These are phyloP conservation scores for Fraxinus ornus DNA, from an alignment of 305 asterid species.

Conservation along the genomic window DNA sequence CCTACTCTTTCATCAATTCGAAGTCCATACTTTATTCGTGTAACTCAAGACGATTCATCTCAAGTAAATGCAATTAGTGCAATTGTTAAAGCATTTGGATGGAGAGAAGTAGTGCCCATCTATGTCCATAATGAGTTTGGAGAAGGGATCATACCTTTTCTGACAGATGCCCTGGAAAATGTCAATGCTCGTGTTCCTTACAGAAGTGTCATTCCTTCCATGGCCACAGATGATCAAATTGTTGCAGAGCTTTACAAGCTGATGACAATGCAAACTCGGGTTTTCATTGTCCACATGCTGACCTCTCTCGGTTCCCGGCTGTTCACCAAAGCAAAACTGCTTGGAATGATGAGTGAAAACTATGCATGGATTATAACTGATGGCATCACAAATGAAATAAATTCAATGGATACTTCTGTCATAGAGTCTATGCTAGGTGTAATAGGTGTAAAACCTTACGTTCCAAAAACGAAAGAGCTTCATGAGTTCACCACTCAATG, in stretches of 20 bases:
- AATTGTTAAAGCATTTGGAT: slow-evolving; percentile 44
- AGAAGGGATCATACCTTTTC: slow-evolving; percentile 50
- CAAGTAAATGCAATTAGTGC: slow-evolving; percentile 50
- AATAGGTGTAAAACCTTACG: slow-evolving; percentile 49
- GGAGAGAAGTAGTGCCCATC: slow-evolving; percentile 52
- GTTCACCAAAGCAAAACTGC: slow-evolving; percentile 34
- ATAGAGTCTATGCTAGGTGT: slow-evolving; percentile 59
- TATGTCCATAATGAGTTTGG: slow-evolving; percentile 55
- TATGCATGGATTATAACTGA: slow-evolving; percentile 59
- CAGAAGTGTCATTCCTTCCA: slow-evolving; percentile 41
- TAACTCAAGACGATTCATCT: slow-evolving; percentile 44
- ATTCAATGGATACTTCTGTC: slow-evolving; percentile 25
- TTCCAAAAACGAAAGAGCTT: slow-evolving; percentile 35
- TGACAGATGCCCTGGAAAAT: slow-evolving; percentile 43
- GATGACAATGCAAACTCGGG: slow-evolving; percentile 57
- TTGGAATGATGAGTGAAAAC: slow-evolving; percentile 44
- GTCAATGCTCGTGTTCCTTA: slow-evolving; percentile 41
- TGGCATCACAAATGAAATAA: slow-evolving; percentile 32
- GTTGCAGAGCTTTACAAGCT: slow-evolving; percentile 44
- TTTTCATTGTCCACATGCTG: slow-evolving; percentile 45
- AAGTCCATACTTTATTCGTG: slow-evolving; percentile 46
- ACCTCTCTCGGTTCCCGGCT: slow-evolving; percentile 40
- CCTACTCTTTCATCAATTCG: slow-evolving; percentile 37
- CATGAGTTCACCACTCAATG: slow-evolving; percentile 32
- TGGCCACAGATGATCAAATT: slow-evolving; percentile 43